Percentiles rank a stretch among this genome's conserved stretches.
Evolutionary conservation across 768 basidiomycete genomes (phyloP).

Genomic region (Lentinula sp.): DNA sequence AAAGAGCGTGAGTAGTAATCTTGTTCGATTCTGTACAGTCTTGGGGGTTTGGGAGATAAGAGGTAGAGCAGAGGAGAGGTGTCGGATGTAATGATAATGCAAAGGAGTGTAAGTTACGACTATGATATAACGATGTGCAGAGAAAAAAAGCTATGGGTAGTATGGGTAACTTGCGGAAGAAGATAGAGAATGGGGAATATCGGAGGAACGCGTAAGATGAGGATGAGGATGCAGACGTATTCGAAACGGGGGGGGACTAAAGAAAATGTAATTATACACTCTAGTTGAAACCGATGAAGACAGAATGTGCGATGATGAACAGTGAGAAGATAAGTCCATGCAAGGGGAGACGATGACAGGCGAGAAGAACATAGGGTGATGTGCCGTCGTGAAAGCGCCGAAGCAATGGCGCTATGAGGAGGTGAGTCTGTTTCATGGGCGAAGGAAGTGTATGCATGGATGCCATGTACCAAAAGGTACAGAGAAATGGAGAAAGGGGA

Average conservation of each 20-base stretch:
- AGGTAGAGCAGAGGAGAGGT: not conserved
- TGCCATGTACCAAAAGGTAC: not conserved
- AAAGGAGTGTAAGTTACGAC: not conserved
- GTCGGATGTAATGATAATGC: not conserved
- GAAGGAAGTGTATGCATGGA: conserved; percentile 3
- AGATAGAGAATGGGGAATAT: not conserved
- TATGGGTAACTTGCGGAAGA: not conserved
- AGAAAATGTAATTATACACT: not conserved
- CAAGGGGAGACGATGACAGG: not conserved
- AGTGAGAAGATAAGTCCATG: not conserved
- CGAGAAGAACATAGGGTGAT: not conserved
- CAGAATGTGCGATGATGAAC: conserved; percentile 4
- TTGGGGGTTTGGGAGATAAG: not conserved
- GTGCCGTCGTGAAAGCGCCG: conserved; percentile 1
- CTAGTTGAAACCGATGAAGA: not conserved
- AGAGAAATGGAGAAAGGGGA: not conserved
- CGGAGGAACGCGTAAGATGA: not conserved
- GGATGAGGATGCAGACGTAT: not conserved
- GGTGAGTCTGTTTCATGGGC: not conserved
- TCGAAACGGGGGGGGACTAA: not conserved
- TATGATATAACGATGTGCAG: not conserved
- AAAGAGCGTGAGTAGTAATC: not conserved
- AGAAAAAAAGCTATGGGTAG: not conserved
- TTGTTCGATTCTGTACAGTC: not conserved
- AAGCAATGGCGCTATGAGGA: not conserved